These are phyloP conservation scores for Verticillium isaacii DNA, from an alignment of 2,329 filamentous ascomycete genomes.

Conservation along the genomic window DNA sequence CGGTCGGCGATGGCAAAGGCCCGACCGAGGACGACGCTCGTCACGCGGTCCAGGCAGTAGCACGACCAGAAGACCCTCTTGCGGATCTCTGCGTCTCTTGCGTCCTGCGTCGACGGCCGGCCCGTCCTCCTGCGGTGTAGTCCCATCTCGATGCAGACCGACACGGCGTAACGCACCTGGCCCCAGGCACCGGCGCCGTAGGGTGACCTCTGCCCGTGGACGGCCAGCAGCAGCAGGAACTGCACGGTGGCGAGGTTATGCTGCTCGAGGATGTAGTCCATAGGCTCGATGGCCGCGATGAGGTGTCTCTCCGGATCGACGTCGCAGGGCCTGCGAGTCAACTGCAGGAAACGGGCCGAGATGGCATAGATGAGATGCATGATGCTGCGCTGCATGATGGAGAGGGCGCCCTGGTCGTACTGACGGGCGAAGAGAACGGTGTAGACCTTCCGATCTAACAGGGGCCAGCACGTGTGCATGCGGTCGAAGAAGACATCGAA, in stretches of 20 bases:
- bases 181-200: conserved; percentile 29
- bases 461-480: conserved; percentile 19
- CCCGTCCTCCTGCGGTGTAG: conserved; percentile 18
- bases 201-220: conserved; percentile 26
- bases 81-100: conserved; percentile 19
- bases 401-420: conserved; percentile 11
- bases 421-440: conserved; percentile 13
- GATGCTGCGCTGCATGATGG: conserved; percentile 17
- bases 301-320: conserved; percentile 23
- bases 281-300: conserved; percentile 20
- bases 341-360: conserved; percentile 18
- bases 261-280: conserved; percentile 26
- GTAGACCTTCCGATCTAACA: conserved; percentile 17
- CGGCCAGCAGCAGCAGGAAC: conserved; percentile 23
- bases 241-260: conserved; percentile 26
- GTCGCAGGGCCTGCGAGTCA: conserved; percentile 16
- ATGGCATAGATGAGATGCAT: conserved; percentile 21
- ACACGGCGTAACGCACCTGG: conserved; percentile 23
- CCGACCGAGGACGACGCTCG: conserved; percentile 25
- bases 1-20: conserved; percentile 27
- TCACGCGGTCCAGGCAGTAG: conserved; percentile 27
- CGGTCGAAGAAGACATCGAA: conserved; percentile 20
- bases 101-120: not conserved
- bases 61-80: conserved; percentile 27
- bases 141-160: conserved; percentile 25